A percentile compares a stretch with the other conserved stretches of the same genome.
Evolutionary conservation across 2,329 filamentous ascomycete genomes (phyloP).

Genomic region (Venturia oleaginea): DNA sequence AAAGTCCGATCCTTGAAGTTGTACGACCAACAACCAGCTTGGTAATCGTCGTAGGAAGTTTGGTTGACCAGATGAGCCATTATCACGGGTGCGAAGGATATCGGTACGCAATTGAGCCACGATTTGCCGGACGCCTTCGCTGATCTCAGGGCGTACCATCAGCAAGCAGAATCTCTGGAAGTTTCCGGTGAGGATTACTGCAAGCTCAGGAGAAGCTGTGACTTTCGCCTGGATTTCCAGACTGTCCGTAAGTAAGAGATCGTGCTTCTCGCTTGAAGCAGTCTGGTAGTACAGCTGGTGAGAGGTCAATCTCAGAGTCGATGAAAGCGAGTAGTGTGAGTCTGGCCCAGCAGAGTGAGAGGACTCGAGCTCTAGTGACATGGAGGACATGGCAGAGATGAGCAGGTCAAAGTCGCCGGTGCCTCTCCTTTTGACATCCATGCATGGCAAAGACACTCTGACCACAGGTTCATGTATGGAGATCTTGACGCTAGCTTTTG

Average conservation of each 20-base stretch:
- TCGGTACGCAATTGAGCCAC: slow-evolving; percentile 70
- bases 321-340: slow-evolving; percentile 76
- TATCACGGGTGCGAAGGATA: slow-evolving; percentile 43
- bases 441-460: slow-evolving; percentile 76
- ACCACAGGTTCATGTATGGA: slow-evolving; percentile 95
- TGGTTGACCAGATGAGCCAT: slow-evolving; percentile 23
- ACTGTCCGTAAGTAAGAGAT: slow-evolving; percentile 77
- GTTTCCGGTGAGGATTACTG: slow-evolving; percentile 69
- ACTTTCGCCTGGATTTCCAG: slow-evolving; percentile 81
- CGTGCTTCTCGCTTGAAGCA: slow-evolving; percentile 69
- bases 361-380: slow-evolving; percentile 87
- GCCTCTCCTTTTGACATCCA: slow-evolving; percentile 47
- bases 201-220: slow-evolving; percentile 75
- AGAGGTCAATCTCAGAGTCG: slow-evolving; percentile 72
- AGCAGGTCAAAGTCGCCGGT: slow-evolving; percentile 87
- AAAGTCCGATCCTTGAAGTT: slow-evolving; percentile 80
- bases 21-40: slow-evolving; percentile 73
- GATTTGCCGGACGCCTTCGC: slow-evolving; percentile 84
- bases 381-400: slow-evolving; percentile 88
- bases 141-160: slow-evolving; percentile 86
- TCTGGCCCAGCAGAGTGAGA: slow-evolving; percentile 84
- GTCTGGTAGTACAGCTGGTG: slow-evolving; percentile 95
- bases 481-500: slow-evolving; percentile 89
- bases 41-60: slow-evolving; percentile 66
- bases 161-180: slow-evolving; percentile 82